Evolutionary conservation across 345 rosid genomes (phyloP).

Genomic region (Ceriops zippeliana): DNA sequence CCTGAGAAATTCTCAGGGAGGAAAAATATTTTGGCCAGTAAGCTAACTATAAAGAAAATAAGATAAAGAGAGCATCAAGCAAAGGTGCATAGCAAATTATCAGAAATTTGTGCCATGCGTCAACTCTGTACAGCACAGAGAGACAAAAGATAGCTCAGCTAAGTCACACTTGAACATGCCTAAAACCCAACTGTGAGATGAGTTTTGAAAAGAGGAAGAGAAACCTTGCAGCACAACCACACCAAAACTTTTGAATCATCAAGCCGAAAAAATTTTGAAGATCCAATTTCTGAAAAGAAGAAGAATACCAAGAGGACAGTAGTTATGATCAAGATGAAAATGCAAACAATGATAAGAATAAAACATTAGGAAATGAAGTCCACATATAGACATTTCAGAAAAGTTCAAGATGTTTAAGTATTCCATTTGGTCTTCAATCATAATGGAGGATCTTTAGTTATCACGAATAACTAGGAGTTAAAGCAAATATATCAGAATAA

Average conservation of each 20-base stretch:
- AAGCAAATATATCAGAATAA: too few species aligned
- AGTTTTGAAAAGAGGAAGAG: constrained; percentile 17
- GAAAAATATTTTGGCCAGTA: not conserved
- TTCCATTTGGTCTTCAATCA: too few species aligned
- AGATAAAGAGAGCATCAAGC: not conserved
- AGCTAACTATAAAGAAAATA: not conserved
- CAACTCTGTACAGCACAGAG: constrained; percentile 3
- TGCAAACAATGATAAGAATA: too few species aligned
- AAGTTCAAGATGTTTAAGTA: too few species aligned
- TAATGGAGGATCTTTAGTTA: too few species aligned
- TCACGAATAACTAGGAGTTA: too few species aligned
- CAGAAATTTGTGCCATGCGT: not conserved
- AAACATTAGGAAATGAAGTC: too few species aligned
- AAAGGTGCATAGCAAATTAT: not conserved
- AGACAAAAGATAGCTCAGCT: not conserved
- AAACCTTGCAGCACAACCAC: constrained; percentile 77
- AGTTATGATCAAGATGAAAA: too few species aligned
- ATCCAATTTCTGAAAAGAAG: constrained; percentile 60
- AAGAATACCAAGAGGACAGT: not conserved
- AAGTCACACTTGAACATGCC: not conserved
- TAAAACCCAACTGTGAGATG: not conserved
- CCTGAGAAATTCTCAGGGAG: not conserved
- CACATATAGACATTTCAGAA: too few species aligned
- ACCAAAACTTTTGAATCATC: constrained; percentile 71
- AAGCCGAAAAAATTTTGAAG: constrained; percentile 71